A percentile compares a stretch with the other conserved stretches of the same genome.
Evolutionary conservation across 164 flowering plant species (phyloP).

Genomic region (Nelumbo lutea): DNA sequence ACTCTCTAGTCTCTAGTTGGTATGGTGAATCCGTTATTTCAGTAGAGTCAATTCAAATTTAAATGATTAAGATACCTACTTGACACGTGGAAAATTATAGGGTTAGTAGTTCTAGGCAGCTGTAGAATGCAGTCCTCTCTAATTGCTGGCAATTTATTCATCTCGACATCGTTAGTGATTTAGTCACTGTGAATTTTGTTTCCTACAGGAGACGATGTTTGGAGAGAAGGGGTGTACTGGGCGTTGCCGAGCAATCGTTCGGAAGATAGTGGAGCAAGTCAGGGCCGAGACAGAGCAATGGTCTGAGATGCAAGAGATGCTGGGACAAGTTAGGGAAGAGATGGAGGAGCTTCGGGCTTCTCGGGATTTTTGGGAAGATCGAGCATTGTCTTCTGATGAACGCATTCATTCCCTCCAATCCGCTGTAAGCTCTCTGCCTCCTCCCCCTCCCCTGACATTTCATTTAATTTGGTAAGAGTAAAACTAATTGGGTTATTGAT

Average conservation of each 20-base stretch:
- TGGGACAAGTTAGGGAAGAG: constrained; percentile 64
- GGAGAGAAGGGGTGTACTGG: constrained; percentile 58
- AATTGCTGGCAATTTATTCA: no score
- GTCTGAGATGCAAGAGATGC: constrained; percentile 91
- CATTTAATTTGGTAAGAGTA: neutral
- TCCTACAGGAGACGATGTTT: constrained; percentile 30
- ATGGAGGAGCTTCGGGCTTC: constrained; percentile 79
- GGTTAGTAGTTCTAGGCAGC: no score
- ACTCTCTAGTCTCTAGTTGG: no score
- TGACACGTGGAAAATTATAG: no score
- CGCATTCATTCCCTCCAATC: constrained; percentile 40
- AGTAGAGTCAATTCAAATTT: no score
- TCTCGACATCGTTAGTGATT: no score
- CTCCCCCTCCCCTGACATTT: no score
- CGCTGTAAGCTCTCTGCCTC: constrained; percentile 32
- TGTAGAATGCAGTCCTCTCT: no score
- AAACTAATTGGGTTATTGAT: neutral
- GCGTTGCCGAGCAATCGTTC: constrained; percentile 56
- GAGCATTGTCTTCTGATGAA: constrained; percentile 48
- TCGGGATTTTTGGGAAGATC: constrained; percentile 71
- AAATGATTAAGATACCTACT: no score
- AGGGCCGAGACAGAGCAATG: constrained; percentile 85
- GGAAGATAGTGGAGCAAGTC: constrained; percentile 72
- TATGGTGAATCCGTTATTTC: no score
- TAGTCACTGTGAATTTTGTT: neutral